Base-by-base conservation (phyloP, 768 basidiomycete genomes). In the Panaeolus papilionaceus region DNA sequence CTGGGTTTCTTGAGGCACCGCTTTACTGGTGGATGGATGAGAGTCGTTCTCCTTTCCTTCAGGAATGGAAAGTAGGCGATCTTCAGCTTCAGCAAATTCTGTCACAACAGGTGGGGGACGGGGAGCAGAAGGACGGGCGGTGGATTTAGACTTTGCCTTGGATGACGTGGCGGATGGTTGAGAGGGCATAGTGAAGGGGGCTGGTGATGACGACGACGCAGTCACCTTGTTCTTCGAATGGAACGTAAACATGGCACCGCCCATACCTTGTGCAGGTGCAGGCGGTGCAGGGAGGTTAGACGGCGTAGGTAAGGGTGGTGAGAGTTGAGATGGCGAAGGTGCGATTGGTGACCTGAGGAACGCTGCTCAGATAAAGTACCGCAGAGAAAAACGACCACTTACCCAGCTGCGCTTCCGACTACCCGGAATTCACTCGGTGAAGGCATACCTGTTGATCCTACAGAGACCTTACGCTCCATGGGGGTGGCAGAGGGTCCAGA, bases 361-460 rank as follows among this genome's bases (percentile, higher is more conserved):
- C 2, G 28, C 12, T 4, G 33, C 28, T 28, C 28, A 58, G 4
- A 33, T 1, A 10, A 58, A 58, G 20, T 12, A 37, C 11, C 47
- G n/a, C 23, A 4, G 9, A 49, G 33, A 58, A 58, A 33, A 26
- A 26, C 10, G 16, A 58, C 26, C 10, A 51, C 47, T 1, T 14
- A 58, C 54, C 54, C 16, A 65, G 62, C 44, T 47, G 69, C 66
- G 38, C 47, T 51, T 67, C 38, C 62, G 12, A 8, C 33, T 6
- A 63, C 39, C 23, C 26, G 68, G 64, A 37, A 33, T 23, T 58
- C 54, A 14, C 28, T 64, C n/a, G 71, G 71, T 39, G 73, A 70
- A 54, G 69, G 70, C 66, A 66, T 61, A 14, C 61, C 66, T 26
- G 72, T 66, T n/a, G 66, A 66, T 12, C 42, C 39, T 20, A 40